A percentile compares a stretch with the other conserved stretches of the same genome.
phyloP scores from a whole-genome alignment of 306 rosid genomes.

The Malus fusca region DNA sequence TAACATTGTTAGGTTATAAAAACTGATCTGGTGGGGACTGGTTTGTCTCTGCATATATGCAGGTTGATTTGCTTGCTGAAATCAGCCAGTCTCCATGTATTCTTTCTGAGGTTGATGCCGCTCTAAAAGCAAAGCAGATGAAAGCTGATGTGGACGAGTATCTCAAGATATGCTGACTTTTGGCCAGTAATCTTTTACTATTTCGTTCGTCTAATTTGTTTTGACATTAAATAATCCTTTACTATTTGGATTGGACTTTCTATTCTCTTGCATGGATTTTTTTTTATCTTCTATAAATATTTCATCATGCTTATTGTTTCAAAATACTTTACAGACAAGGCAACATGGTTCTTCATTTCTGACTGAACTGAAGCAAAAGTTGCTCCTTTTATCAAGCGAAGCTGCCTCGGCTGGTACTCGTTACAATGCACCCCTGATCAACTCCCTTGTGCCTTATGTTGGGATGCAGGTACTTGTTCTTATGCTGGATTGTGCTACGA shows the following conservation, averaged over 20 bases:
- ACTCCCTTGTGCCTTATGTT: conserved; percentile 86
- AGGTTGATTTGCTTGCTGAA: conserved; percentile 95
- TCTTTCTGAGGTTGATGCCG: conserved; percentile 89
- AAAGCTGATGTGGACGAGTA: conserved; percentile 87
- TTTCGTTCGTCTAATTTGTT: neutral
- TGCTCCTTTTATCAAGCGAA: conserved; percentile 67
- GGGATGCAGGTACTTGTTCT: conserved; percentile 82
- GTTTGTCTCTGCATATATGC: conserved; percentile 15
- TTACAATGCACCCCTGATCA: conserved; percentile 84
- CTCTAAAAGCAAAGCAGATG: conserved; percentile 79
- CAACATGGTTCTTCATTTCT: conserved; percentile 56
- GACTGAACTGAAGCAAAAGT: conserved; percentile 76
- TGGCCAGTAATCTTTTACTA: neutral
- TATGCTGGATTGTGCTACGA: neutral
- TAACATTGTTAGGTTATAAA: neutral
- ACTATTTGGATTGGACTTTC: too few species aligned
- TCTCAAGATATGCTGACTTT: conserved; percentile 51
- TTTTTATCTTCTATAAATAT: too few species aligned
- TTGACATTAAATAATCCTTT: neutral
- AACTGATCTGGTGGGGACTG: neutral
- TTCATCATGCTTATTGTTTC: neutral
- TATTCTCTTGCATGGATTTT: too few species aligned
- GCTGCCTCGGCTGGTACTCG: conserved; percentile 79
- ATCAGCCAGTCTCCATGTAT: conserved; percentile 80
- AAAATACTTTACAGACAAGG: conserved; percentile 53